These are phyloP conservation scores for Papiliotrema laurentii DNA, from an alignment of 1,284 basidiomycete genomes.

Conservation along the genomic window DNA sequence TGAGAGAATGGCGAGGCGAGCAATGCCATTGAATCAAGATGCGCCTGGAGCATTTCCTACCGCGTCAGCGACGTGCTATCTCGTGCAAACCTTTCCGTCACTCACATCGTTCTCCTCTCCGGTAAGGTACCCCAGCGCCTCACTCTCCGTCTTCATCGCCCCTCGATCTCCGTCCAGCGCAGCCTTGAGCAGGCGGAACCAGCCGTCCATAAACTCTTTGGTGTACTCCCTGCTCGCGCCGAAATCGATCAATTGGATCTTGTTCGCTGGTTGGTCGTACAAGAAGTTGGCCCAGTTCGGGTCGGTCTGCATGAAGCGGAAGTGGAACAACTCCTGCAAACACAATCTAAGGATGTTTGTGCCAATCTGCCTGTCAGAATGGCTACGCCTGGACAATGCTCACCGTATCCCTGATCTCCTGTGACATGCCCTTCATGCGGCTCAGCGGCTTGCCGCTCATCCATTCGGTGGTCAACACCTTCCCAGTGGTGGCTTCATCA, in stretches of 20 bases:
- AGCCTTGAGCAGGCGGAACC: conserved; percentile 73
- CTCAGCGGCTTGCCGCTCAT: conserved; percentile 77
- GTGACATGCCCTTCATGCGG: conserved; percentile 57
- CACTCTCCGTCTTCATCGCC: conserved; percentile 68
- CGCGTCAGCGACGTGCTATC: neutral
- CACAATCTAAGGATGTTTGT: conserved; percentile 77
- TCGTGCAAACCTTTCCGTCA: neutral
- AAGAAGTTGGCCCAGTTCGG: conserved; percentile 99
- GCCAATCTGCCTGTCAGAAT: conserved; percentile 63
- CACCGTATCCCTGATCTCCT: conserved; percentile 72
- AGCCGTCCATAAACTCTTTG: conserved; percentile 81
- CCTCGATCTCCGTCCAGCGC: conserved; percentile 67
- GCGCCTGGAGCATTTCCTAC: conserved; percentile 82
- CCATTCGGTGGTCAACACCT: conserved; percentile 85
- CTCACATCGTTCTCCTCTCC: conserved; percentile 77
- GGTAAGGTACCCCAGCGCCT: conserved; percentile 81
- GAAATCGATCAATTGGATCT: conserved; percentile 89
- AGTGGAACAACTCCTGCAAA: conserved; percentile 83
- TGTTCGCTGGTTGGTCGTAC: conserved; percentile 59
- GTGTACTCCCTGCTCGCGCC: conserved; percentile 87
- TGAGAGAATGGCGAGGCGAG: conserved; percentile 41
- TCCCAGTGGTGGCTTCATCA: conserved; percentile 68
- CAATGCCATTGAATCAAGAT: conserved; percentile 75
- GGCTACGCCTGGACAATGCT: conserved; percentile 23
- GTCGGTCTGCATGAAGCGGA: conserved; percentile 95